These are phyloP conservation scores for Trichoderma asperellum DNA, from an alignment of 2,329 filamentous ascomycete genomes.

Conservation along the genomic window DNA sequence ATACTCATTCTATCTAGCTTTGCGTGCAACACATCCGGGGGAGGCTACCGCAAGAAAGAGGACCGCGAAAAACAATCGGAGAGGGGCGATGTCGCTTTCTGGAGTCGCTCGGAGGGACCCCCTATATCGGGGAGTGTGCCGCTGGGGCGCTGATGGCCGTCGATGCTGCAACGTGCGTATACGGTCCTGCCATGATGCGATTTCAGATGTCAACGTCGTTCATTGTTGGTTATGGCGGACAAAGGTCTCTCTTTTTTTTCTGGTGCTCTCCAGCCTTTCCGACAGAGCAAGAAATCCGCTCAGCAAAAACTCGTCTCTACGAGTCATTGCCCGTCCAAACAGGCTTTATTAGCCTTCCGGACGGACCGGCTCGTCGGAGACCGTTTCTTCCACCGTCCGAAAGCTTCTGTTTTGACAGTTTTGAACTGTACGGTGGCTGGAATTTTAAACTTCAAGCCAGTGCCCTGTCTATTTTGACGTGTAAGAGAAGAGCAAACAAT, in stretches of 20 bases:
- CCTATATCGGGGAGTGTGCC: background rate
- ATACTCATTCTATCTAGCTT: background rate
- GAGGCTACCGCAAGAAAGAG: slow-evolving; percentile 8
- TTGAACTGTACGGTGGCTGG: background rate
- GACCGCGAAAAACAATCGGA: slow-evolving; percentile 11
- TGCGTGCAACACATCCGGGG: slow-evolving; percentile 10
- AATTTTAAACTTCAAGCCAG: slow-evolving; percentile 3
- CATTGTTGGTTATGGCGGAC: background rate
- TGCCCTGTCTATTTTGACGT: background rate
- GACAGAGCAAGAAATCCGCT: background rate
- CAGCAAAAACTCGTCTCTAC: background rate
- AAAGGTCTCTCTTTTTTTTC: background rate
- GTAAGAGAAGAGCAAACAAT: background rate
- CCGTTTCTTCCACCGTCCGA: slow-evolving; percentile 11
- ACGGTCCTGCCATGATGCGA: background rate
- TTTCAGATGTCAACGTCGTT: background rate
- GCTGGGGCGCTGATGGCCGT: background rate
- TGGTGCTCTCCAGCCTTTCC: background rate
- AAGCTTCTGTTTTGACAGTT: slow-evolving; percentile 12
- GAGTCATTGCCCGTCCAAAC: slow-evolving; percentile 3
- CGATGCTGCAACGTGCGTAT: background rate
- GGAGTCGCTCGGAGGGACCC: slow-evolving; percentile 4
- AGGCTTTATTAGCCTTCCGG: slow-evolving; percentile 17
- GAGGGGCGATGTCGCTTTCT: background rate
- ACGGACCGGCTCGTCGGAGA: slow-evolving; percentile 22